Percentiles rank a stretch among this genome's conserved stretches.
Evolutionary conservation across 495 filamentous ascomycete species (phyloP).

Genomic region (Immersiella caudata): DNA sequence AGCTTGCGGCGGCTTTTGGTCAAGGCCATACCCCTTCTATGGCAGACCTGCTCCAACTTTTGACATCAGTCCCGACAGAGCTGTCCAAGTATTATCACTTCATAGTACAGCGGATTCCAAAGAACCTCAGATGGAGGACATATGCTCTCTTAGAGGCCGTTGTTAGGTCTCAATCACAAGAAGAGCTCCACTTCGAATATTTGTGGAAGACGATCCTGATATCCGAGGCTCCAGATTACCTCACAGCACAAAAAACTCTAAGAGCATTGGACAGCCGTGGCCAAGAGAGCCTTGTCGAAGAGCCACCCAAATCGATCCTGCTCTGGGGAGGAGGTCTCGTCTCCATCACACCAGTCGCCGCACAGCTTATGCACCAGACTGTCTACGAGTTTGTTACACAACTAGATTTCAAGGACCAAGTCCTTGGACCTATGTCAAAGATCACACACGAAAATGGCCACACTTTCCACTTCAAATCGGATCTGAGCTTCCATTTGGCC

Average conservation of each 20-base stretch:
- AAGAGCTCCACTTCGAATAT: not conserved
- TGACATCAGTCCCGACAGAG: not conserved
- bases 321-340: slow-evolving; percentile 1
- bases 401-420: slow-evolving; percentile 5
- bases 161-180: not conserved
- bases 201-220: not conserved
- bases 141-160: not conserved
- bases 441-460: slow-evolving; percentile 1
- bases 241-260: not conserved
- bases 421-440: not conserved
- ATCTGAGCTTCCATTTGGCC: not conserved
- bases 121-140: slow-evolving; percentile 1
- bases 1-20: not conserved
- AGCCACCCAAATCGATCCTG: not conserved
- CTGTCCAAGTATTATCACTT: not conserved
- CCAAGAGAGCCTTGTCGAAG: not conserved
- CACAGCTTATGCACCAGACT: slow-evolving; percentile 3
- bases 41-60: not conserved
- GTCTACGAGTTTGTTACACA: not conserved
- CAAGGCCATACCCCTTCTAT: not conserved
- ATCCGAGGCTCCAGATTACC: not conserved
- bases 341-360: not conserved
- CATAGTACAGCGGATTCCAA: not conserved
- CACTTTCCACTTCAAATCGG: slow-evolving; percentile 3
- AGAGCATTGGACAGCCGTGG: not conserved